Evolutionary conservation across 306 rosid species (phyloP).

Genomic region (Senna siamea): DNA sequence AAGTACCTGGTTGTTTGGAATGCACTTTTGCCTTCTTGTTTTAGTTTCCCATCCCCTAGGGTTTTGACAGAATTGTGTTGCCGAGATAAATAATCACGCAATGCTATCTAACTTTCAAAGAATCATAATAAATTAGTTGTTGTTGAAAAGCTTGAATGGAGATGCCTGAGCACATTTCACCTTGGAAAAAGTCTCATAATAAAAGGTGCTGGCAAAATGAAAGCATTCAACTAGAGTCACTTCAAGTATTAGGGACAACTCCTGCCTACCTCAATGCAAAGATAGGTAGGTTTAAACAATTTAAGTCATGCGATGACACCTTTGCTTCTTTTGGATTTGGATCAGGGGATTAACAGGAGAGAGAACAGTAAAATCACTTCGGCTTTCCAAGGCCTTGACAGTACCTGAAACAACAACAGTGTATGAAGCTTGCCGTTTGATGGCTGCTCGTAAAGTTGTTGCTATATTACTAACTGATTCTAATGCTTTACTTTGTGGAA

Average conservation of each 20-base stretch:
- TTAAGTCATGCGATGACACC: slow-evolving; percentile 2
- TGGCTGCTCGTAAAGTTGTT: slow-evolving; percentile 93
- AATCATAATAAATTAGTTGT: not conserved
- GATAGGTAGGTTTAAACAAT: slow-evolving; percentile 1
- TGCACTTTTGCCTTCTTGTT: not conserved
- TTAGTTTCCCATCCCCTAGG: not conserved
- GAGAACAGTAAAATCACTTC: slow-evolving; percentile 80
- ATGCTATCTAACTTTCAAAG: not conserved
- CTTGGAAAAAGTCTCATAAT: not conserved
- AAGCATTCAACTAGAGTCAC: slow-evolving; percentile 1
- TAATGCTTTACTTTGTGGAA: slow-evolving; percentile 94
- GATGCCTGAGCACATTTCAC: too few species aligned
- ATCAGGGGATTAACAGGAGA: slow-evolving; percentile 76
- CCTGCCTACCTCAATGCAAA: not conserved
- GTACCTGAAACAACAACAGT: slow-evolving; percentile 82
- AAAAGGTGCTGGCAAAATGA: not conserved
- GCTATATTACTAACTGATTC: slow-evolving; percentile 91
- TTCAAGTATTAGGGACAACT: slow-evolving; percentile 1
- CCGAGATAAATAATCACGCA: not conserved
- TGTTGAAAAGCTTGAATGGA: not conserved
- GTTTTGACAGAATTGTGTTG: not conserved
- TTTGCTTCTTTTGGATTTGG: slow-evolving; percentile 38
- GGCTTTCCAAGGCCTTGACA: slow-evolving; percentile 90
- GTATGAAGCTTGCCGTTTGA: slow-evolving; percentile 82
- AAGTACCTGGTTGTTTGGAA: not conserved